Percentiles rank a stretch among this genome's conserved stretches.
phyloP scores from a whole-genome alignment of 441 rosid species.

The Euphorbia schlechtendalii region DNA sequence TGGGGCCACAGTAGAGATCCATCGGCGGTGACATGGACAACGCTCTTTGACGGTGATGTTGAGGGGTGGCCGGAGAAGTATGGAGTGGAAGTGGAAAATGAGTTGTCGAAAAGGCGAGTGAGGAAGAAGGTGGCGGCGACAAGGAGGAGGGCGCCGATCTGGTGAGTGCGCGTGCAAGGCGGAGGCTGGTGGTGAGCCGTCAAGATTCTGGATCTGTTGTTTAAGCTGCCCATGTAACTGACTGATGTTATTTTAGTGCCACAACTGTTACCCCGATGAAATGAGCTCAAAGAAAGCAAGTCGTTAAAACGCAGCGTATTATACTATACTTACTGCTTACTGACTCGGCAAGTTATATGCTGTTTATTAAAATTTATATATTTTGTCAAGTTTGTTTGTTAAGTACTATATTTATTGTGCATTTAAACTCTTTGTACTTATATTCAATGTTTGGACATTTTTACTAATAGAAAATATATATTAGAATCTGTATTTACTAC shows the following conservation, averaged over 20 bases:
- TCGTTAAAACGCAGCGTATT: no score
- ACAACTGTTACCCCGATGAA: background rate
- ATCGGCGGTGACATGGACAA: slow-evolving; percentile 22
- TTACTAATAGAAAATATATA: no score
- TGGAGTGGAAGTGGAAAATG: slow-evolving; percentile 36
- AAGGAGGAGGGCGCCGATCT: slow-evolving; percentile 73
- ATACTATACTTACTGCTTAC: no score
- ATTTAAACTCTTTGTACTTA: no score
- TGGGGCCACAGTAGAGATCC: slow-evolving; percentile 54
- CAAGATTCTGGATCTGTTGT: slow-evolving; percentile 29
- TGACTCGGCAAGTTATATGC: no score
- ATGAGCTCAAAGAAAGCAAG: no score
- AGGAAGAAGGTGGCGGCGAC: slow-evolving; percentile 68
- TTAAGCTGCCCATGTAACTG: slow-evolving; percentile 55
- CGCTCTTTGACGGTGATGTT: slow-evolving; percentile 11
- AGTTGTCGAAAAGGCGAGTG: slow-evolving; percentile 65
- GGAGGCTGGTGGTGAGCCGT: slow-evolving; percentile 41
- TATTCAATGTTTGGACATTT: no score
- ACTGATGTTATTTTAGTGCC: no score
- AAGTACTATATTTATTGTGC: no score
- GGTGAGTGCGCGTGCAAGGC: slow-evolving; percentile 69
- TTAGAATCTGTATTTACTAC: no score
- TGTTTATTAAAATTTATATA: no score
- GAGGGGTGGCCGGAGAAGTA: slow-evolving; percentile 12
- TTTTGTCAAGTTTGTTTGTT: no score